A percentile compares a stretch with the other conserved stretches of the same genome.
Evolutionary conservation across 2,329 filamentous ascomycete species (phyloP).

Genomic region (Aspergillus japonicus): DNA sequence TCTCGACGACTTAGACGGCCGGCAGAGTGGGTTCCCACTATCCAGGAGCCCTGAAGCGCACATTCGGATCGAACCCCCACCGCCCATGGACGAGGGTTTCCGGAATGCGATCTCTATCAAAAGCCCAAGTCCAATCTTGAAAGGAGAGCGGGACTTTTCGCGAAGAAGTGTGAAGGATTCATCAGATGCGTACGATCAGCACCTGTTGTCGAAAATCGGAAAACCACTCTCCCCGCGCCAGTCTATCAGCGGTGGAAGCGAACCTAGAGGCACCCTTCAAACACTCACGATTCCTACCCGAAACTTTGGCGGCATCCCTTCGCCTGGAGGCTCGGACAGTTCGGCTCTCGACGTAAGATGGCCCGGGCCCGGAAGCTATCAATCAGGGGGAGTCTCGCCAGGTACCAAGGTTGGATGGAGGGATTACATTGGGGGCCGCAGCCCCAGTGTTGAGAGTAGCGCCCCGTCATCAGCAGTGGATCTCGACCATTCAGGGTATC

Average conservation of each 20-base stretch:
- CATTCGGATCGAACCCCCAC: slow-evolving; percentile 37
- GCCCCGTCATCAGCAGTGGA: slow-evolving; percentile 41
- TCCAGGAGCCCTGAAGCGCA: slow-evolving; percentile 36
- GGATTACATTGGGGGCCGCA: slow-evolving; percentile 43
- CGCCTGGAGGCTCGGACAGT: slow-evolving; percentile 32
- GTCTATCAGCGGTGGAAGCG: slow-evolving; percentile 34
- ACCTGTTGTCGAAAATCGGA: slow-evolving; percentile 61
- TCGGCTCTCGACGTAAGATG: slow-evolving; percentile 38
- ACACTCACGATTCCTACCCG: slow-evolving; percentile 37
- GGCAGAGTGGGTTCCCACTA: slow-evolving; percentile 27
- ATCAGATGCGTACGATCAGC: slow-evolving; percentile 63
- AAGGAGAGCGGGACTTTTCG: slow-evolving; percentile 60
- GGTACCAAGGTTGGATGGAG: slow-evolving; percentile 41
- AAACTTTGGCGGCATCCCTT: slow-evolving; percentile 31
- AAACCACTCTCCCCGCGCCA: slow-evolving; percentile 56
- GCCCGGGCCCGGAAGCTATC: slow-evolving; percentile 35
- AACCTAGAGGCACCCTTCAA: slow-evolving; percentile 30
- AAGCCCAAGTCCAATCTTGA: slow-evolving; percentile 42
- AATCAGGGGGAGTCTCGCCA: slow-evolving; percentile 43
- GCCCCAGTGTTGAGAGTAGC: slow-evolving; percentile 46
- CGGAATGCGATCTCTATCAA: slow-evolving; percentile 33
- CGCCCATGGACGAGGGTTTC: slow-evolving; percentile 33
- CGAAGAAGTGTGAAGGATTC: slow-evolving; percentile 57
- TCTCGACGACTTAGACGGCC: slow-evolving; percentile 37
- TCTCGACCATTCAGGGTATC: slow-evolving; percentile 38